Evolutionary conservation across 495 filamentous ascomycete genomes (phyloP).

Genomic region (Astrothelium macrocarpum): DNA sequence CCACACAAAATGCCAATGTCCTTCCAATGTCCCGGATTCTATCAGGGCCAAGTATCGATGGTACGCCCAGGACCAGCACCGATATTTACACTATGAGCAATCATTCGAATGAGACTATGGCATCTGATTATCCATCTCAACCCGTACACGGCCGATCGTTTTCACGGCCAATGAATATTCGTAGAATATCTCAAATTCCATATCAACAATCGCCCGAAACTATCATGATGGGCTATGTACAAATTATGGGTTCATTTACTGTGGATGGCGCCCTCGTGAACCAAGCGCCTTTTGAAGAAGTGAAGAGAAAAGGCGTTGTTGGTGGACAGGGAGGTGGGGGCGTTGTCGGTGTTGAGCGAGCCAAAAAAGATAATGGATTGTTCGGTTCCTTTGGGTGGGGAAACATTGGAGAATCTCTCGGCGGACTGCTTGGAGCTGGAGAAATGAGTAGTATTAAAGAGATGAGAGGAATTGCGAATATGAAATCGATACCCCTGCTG

Average conservation of each 20-base stretch:
- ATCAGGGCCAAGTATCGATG: conserved; percentile 57
- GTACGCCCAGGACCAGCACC: conserved; percentile 74
- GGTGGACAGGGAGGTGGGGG: conserved; percentile 73
- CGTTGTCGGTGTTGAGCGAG: conserved; percentile 67
- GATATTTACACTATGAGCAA: conserved; percentile 94
- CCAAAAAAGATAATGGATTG: conserved; percentile 67
- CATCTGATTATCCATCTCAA: conserved; percentile 66
- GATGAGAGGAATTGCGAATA: conserved; percentile 73
- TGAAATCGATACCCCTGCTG: conserved; percentile 75
- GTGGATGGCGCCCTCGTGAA: conserved; percentile 87
- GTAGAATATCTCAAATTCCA: conserved; percentile 1
- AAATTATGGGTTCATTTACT: conserved; percentile 85
- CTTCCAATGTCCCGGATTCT: conserved; percentile 60
- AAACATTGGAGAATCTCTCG: conserved; percentile 76
- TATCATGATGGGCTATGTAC: conserved; percentile 96
- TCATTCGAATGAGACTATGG: conserved; percentile 83
- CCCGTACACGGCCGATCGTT: conserved; percentile 50
- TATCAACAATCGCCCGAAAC: conserved; percentile 51
- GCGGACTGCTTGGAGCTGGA: conserved; percentile 70
- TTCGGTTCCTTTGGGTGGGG: conserved; percentile 83
- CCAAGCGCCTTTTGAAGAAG: conserved; percentile 82
- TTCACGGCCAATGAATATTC: conserved; percentile 36
- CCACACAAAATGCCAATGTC: conserved; percentile 21
- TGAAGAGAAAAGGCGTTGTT: conserved; percentile 86
- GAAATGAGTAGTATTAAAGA: conserved; percentile 89